Percentiles rank a stretch among this genome's conserved stretches.
Conservation (phyloP, 2,329 filamentous ascomycete genomes). For the Colletotrichum theobromicola region DNA sequence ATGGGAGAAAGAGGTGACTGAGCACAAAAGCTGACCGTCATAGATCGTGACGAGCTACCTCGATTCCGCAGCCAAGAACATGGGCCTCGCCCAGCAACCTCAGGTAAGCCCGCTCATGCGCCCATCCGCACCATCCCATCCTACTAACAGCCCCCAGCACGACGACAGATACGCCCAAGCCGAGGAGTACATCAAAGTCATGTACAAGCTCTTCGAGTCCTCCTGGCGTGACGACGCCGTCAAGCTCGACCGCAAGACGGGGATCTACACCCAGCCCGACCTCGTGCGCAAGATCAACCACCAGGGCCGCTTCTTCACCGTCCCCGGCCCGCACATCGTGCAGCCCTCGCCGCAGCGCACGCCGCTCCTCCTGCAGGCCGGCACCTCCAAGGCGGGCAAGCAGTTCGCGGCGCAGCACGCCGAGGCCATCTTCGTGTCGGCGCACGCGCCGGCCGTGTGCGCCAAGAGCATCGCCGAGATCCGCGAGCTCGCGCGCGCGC, state of each 20-base stretch:
- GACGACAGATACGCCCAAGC: conserved; percentile 69
- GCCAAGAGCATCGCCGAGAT: conserved; percentile 69
- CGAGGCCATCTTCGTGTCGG: conserved; percentile 73
- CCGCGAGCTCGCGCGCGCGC: conserved; percentile 55
- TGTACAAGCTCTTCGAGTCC: conserved; percentile 71
- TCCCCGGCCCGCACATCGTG: conserved; percentile 70
- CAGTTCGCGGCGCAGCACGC: conserved; percentile 72
- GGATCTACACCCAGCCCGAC: conserved; percentile 57
- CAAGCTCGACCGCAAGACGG: conserved; percentile 59
- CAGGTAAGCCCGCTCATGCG: conserved; percentile 26
- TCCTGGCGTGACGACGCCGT: conserved; percentile 74
- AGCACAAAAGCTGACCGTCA: conserved; percentile 19
- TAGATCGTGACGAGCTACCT: conserved; percentile 73
- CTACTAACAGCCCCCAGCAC: conserved; percentile 43
- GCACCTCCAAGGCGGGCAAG: conserved; percentile 70
- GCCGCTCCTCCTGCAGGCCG: conserved; percentile 73
- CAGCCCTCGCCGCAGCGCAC: conserved; percentile 72
- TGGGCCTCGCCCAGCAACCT: conserved; percentile 62
- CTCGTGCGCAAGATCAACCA: conserved; percentile 72
- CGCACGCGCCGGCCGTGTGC: conserved; percentile 66
- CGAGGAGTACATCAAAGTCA: conserved; percentile 68
- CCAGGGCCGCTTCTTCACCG: conserved; percentile 65
- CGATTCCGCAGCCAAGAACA: conserved; percentile 71
- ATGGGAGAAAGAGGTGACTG: rapidly evolving
- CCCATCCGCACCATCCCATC: rapidly evolving